Evolutionary conservation across 2,329 filamentous ascomycete species (phyloP).

Genomic region (Hyphodiscus sp.): DNA sequence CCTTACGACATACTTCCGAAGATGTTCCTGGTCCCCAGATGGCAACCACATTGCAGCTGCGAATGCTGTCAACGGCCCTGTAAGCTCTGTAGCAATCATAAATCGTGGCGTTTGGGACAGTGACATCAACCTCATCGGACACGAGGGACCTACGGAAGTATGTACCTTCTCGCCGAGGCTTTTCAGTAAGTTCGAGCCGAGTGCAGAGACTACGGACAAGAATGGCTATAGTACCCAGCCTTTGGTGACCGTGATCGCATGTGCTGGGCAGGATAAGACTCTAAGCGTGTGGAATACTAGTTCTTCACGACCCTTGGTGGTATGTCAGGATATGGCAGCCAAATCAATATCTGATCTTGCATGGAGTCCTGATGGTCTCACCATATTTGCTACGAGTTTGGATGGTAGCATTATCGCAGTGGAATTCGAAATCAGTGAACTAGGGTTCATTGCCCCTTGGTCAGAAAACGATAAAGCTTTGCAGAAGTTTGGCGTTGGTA

Average conservation of each 20-base stretch:
- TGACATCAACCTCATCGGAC: constrained; percentile 94
- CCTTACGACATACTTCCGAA: constrained; percentile 90
- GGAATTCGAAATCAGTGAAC: constrained; percentile 77
- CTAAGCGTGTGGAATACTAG: constrained; percentile 97
- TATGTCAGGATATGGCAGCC: constrained; percentile 78
- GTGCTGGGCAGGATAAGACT: constrained; percentile 93
- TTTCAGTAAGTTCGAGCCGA: constrained; percentile 64
- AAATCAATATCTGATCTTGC: constrained; percentile 93
- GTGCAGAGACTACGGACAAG: constrained; percentile 41
- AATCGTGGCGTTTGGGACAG: constrained; percentile 89
- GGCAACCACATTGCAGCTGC: constrained; percentile 95
- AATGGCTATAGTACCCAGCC: constrained; percentile 41
- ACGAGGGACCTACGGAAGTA: constrained; percentile 94
- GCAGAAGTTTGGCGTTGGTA: constrained; percentile 83
- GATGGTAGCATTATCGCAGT: constrained; percentile 82
- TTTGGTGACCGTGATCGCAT: constrained; percentile 88
- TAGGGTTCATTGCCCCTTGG: constrained; percentile 79
- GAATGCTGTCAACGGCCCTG: constrained; percentile 94
- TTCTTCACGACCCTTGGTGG: constrained; percentile 82
- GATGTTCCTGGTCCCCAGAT: constrained; percentile 97
- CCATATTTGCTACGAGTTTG: constrained; percentile 76
- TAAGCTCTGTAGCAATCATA: constrained; percentile 94
- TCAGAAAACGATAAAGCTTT: constrained; percentile 90
- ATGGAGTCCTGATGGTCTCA: constrained; percentile 89
- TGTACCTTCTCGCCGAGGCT: constrained; percentile 93